Percentiles rank a stretch among this genome's conserved stretches.
Evolutionary conservation across 495 filamentous ascomycete species (phyloP).

Genomic region (Diplogelasinospora grovesii): DNA sequence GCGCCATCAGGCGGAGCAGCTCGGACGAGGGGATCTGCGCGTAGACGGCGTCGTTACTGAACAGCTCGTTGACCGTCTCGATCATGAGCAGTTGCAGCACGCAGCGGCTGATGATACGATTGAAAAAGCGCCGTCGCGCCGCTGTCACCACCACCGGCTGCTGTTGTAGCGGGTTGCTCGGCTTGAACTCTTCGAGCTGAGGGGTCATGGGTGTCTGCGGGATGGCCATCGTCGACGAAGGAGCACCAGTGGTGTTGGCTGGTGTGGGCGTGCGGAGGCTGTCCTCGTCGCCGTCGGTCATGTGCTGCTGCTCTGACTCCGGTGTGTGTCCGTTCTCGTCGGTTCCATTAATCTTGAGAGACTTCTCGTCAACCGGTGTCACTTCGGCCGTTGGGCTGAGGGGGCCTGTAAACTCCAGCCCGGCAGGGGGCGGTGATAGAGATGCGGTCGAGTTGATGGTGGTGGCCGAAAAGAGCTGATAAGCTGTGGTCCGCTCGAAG

Average conservation of each 20-base stretch:
- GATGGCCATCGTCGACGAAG: conserved; percentile 18
- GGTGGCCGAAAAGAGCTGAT: conserved; percentile 85
- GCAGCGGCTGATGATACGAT: conserved; percentile 98
- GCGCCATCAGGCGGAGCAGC: conserved; percentile 83
- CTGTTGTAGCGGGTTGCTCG: conserved; percentile 64
- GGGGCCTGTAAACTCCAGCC: conserved; percentile 35
- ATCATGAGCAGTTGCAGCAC: conserved; percentile 98
- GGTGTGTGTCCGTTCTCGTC: conserved; percentile 26
- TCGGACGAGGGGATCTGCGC: conserved; percentile 82
- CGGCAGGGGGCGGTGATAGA: conserved; percentile 36
- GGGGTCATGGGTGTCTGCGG: conserved; percentile 20
- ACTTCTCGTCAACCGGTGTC: conserved; percentile 42
- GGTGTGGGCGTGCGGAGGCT: conserved; percentile 8
- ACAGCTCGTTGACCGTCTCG: conserved; percentile 96
- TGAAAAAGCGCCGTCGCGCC: conserved; percentile 93
- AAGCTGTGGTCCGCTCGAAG: conserved; percentile 88
- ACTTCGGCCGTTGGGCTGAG: conserved; percentile 34
- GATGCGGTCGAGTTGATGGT: conserved; percentile 48
- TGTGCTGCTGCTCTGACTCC: conserved; percentile 20
- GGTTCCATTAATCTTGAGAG: conserved; percentile 57
- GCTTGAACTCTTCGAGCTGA: conserved; percentile 84
- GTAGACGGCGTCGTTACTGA: conserved; percentile 95
- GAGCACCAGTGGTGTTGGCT: neutral
- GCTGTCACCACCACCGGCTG: conserved; percentile 88
- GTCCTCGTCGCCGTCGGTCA: conserved; percentile 26